Evolutionary conservation across 2,329 filamentous ascomycete genomes (phyloP).

Genomic region (Claviceps quebecensis): DNA sequence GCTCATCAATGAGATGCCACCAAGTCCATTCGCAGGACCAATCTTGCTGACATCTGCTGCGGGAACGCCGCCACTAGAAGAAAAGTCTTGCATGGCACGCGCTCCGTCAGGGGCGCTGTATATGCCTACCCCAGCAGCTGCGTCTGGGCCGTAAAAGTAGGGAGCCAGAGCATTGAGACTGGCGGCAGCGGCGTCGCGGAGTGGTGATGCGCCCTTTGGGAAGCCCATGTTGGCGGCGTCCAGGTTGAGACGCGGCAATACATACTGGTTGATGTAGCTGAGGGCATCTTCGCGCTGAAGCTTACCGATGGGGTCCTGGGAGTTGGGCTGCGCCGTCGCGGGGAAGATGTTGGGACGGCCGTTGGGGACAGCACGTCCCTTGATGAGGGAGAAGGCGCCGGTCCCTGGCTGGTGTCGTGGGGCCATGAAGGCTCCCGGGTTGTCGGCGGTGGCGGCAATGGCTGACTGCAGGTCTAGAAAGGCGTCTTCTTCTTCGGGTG

Average conservation of each 20-base stretch:
- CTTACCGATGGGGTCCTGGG: constrained; percentile 47
- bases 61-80: constrained; percentile 10
- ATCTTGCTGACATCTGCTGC: constrained; percentile 19
- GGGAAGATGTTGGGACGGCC: constrained; percentile 50
- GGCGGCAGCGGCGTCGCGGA: constrained; percentile 32
- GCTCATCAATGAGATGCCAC: constrained; percentile 41
- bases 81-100: constrained; percentile 21
- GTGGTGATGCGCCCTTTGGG: constrained; percentile 22
- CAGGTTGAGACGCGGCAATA: constrained; percentile 45
- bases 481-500: constrained; percentile 51
- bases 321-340: constrained; percentile 28
- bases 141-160: constrained; percentile 38
- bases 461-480: constrained; percentile 55
- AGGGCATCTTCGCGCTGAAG: constrained; percentile 53
- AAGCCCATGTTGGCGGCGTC: constrained; percentile 32
- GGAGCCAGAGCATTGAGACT: constrained; percentile 41
- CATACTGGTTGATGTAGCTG: constrained; percentile 55
- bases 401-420: constrained; percentile 38
- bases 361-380: constrained; percentile 50
- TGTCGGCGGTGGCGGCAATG: constrained; percentile 34
- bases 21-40: constrained; percentile 15
- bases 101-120: constrained; percentile 25
- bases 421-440: constrained; percentile 42
- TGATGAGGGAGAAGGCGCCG: constrained; percentile 47
- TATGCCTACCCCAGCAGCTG: constrained; percentile 29